Base-by-base conservation (phyloP, 164 flowering plant species). In the Taxillus chinensis region DNA sequence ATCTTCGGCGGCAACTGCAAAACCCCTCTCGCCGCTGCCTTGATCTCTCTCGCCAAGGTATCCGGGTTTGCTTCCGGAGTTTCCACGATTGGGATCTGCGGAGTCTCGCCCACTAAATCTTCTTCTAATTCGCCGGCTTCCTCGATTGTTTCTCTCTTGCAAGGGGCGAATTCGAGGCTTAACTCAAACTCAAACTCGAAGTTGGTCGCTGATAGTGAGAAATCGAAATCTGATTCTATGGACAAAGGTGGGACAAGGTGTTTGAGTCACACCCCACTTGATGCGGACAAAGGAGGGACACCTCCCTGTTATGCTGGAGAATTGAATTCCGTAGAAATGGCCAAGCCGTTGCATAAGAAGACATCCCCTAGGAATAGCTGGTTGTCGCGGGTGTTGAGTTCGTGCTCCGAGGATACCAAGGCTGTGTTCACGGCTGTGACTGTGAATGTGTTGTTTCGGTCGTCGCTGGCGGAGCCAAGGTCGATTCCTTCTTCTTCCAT, bases 401-500 rank as follows among this genome's bases (percentile, higher is more conserved):
- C 62, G 4, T 79, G 77, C 57, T 79, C 93, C 8, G 89, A 83
- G 52, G 89, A 86, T 67, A 85, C 84, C 0, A 93, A 86, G 77
- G 87, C 89, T 15, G 75, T 76, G 38, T 79, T 87, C 38, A 86
- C 99, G 0, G 92, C 95, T 8, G 55, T 87, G 61, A 93, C 96
- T 40, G 96, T 93, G 57, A 74, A 72, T 38, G 39, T 93, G 42
- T 62, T 93, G 55, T 86, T 78, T 58, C 74, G 70, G 62, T 93
- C 99, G 4, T 70, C 62, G 43, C 71, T 90, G 79, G 99, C 95
- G 0, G 97, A 89, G 78, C 87, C 99, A 0, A 76, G 89, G 63
- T 89, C 95, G 15, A 93, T 93, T 55, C 96, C 97, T 7, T 83
- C 96, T 0, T 17, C 76, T 16, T 93, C 99, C 39, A 93, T 93